These are phyloP conservation scores for Talaromyces rugulosus DNA, from an alignment of 2,329 filamentous ascomycete genomes.

Conservation along the genomic window DNA sequence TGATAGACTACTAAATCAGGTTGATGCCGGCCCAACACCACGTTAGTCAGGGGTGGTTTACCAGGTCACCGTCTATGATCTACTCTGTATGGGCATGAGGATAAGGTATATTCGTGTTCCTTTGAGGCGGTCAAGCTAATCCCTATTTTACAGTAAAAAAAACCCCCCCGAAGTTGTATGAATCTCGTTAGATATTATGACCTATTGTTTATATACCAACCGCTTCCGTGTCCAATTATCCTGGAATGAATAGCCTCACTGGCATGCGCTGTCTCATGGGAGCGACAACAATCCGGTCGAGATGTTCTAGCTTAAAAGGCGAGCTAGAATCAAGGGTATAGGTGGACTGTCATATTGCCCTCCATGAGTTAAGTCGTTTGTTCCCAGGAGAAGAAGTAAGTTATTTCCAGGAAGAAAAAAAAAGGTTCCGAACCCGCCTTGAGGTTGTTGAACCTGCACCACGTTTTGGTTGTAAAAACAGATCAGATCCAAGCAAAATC, in stretches of 20 bases:
- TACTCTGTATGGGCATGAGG: neutral
- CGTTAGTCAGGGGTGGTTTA: neutral
- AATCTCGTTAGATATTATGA: neutral
- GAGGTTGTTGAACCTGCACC: conserved; percentile 64
- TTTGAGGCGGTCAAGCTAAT: neutral
- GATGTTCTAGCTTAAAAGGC: neutral
- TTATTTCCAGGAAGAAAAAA: neutral
- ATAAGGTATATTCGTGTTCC: neutral
- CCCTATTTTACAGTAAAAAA: neutral
- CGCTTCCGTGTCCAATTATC: neutral
- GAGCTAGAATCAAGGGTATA: neutral
- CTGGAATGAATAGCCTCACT: neutral
- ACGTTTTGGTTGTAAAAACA: conserved; percentile 78
- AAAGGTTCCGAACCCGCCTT: conserved; percentile 50
- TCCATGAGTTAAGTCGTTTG: neutral
- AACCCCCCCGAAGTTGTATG: neutral
- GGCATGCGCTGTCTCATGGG: neutral
- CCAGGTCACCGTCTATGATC: too few relatives aligned
- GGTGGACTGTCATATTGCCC: neutral
- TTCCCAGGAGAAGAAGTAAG: neutral
- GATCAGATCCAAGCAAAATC: conserved; percentile 62
- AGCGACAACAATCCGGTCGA: neutral
- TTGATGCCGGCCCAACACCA: neutral
- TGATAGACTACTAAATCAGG: neutral
- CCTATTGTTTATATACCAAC: neutral